Evolutionary conservation across 371 early-diverging fungal species (phyloP).

Genomic region (Apophysomyces ossiformis): DNA sequence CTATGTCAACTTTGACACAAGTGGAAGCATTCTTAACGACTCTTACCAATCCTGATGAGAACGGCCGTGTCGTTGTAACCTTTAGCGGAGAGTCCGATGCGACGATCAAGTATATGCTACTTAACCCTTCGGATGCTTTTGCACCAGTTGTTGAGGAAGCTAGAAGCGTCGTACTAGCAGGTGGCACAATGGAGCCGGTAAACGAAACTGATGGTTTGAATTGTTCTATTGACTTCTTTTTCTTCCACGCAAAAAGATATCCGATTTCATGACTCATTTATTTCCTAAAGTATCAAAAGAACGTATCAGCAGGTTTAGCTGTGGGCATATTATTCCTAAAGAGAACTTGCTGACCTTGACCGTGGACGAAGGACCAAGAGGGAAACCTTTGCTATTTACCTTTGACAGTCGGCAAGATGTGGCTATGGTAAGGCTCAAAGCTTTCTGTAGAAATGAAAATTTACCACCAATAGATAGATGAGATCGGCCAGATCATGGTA

Average conservation of each 20-base stretch:
- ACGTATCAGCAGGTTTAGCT: slow-evolving; percentile 68
- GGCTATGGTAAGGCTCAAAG: slow-evolving; percentile 45
- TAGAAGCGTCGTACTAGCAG: slow-evolving; percentile 86
- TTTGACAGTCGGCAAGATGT: slow-evolving; percentile 66
- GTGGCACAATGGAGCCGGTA: slow-evolving; percentile 97
- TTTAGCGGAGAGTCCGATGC: slow-evolving; percentile 17
- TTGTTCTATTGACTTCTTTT: background rate
- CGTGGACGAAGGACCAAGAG: slow-evolving; percentile 68
- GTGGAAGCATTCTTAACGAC: slow-evolving; percentile 65
- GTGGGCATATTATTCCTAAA: slow-evolving; percentile 80
- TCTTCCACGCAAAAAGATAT: slow-evolving; percentile 23
- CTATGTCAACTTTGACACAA: slow-evolving; percentile 53
- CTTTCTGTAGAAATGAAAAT: background rate
- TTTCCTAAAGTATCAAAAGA: slow-evolving; percentile 52
- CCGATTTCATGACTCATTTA: slow-evolving; percentile 54
- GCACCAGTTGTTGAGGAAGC: slow-evolving; percentile 80
- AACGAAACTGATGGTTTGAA: slow-evolving; percentile 21
- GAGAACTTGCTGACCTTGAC: slow-evolving; percentile 68
- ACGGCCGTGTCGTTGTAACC: slow-evolving; percentile 71
- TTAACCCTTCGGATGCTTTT: slow-evolving; percentile 90
- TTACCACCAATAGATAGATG: slow-evolving; percentile 60
- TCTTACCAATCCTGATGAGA: slow-evolving; percentile 65
- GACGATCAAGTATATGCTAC: slow-evolving; percentile 70
- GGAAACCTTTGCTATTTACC: slow-evolving; percentile 70
- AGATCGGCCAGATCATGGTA: slow-evolving; percentile 71